Percentiles rank a stretch among this genome's conserved stretches.
phyloP scores from a whole-genome alignment of 345 rosid genomes.

The Moricandia arvensis region DNA sequence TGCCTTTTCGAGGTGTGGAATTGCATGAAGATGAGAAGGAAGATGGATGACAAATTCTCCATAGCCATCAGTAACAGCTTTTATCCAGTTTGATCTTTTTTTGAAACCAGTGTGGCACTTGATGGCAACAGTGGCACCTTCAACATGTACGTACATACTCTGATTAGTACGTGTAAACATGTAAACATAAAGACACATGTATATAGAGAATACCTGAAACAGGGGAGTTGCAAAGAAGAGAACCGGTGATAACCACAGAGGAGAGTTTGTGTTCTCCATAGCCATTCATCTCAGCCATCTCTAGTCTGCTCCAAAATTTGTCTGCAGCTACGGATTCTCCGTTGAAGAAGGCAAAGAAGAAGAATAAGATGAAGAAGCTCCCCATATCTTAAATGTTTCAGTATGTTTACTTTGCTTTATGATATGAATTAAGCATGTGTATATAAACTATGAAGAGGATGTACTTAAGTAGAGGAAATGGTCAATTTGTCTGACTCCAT shows the following conservation, averaged over 20 bases:
- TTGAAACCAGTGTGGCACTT: constrained; percentile 27
- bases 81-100: constrained; percentile 27
- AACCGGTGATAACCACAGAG: constrained; percentile 35
- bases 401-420: not conserved
- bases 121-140: constrained; percentile 33
- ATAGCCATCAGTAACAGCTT: constrained; percentile 32
- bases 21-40: constrained; percentile 42
- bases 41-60: constrained; percentile 39
- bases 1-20: constrained; percentile 29
- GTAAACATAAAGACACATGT: not conserved
- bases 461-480: constrained; percentile 17
- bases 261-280: constrained; percentile 41
- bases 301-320: constrained; percentile 35
- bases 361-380: constrained; percentile 28
- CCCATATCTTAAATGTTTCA: constrained; percentile 1
- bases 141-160: not conserved
- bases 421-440: constrained; percentile 7
- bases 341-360: constrained; percentile 6
- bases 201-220: constrained; percentile 29
- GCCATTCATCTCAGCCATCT: constrained; percentile 39
- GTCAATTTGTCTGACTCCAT: constrained; percentile 8
- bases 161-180: not conserved
- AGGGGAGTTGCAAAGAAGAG: constrained; percentile 30
- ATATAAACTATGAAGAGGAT: constrained; percentile 20
- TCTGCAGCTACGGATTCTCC: constrained; percentile 36